phyloP scores from a whole-genome alignment of 345 rosid species.

The Corchorus capsularis region DNA sequence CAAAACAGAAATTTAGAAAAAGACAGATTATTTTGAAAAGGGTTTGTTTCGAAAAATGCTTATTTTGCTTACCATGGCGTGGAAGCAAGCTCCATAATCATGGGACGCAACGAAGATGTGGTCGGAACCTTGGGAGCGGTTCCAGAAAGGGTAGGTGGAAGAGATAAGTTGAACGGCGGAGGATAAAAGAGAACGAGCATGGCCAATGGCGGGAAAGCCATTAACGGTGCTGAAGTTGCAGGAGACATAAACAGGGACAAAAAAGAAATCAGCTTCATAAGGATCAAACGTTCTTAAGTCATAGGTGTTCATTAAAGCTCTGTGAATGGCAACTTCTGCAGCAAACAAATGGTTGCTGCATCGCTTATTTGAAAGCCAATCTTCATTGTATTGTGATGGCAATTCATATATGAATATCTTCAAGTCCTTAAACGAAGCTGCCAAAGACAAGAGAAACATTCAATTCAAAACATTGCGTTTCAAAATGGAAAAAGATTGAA shows the following conservation, averaged over 20 bases:
- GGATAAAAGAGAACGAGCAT: constrained; percentile 67
- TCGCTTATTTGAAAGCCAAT: constrained; percentile 79
- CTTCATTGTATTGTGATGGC: constrained; percentile 71
- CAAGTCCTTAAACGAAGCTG: constrained; percentile 58
- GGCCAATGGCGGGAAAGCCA: constrained; percentile 93
- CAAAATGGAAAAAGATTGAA: not conserved
- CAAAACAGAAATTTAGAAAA: not conserved
- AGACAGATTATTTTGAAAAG: not conserved
- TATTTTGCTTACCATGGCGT: constrained; percentile 63
- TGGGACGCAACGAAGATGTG: constrained; percentile 95
- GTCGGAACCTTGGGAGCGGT: constrained; percentile 74
- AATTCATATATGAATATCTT: constrained; percentile 77
- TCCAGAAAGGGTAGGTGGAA: constrained; percentile 68
- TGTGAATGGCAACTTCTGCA: constrained; percentile 90
- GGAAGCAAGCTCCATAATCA: constrained; percentile 93
- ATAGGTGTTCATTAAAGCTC: constrained; percentile 55
- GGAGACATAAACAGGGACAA: constrained; percentile 92
- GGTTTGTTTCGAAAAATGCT: not conserved
- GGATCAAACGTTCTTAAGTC: constrained; percentile 73
- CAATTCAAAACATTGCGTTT: not conserved
- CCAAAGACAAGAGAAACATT: not conserved
- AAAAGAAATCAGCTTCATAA: constrained; percentile 84
- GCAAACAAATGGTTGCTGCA: constrained; percentile 91
- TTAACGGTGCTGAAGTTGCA: constrained; percentile 88
- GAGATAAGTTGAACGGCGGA: constrained; percentile 73